Evolutionary conservation across 2,329 filamentous ascomycete species (phyloP).

Genomic region (Knufia petricola): DNA sequence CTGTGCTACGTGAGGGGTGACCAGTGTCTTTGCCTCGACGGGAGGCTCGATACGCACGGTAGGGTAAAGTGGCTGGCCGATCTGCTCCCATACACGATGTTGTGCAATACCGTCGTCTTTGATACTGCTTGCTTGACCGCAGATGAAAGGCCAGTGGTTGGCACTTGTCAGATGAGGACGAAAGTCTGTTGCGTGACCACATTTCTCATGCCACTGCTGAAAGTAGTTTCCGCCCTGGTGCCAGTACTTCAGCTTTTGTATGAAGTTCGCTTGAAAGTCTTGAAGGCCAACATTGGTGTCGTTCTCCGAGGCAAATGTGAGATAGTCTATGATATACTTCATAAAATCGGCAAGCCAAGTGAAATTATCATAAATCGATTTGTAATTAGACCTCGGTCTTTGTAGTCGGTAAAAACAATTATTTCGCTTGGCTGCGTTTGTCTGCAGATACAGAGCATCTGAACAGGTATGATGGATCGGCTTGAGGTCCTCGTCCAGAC

Average conservation of each 20-base stretch:
- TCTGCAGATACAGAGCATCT: slow-evolving; percentile 53
- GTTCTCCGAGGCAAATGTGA: slow-evolving; percentile 26
- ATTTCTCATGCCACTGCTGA: slow-evolving; percentile 45
- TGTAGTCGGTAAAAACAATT: slow-evolving; percentile 56
- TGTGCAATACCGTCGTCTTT: slow-evolving; percentile 26
- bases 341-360: slow-evolving; percentile 61
- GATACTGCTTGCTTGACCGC: slow-evolving; percentile 52
- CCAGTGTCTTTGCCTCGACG: slow-evolving; percentile 43
- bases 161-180: slow-evolving; percentile 51
- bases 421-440: slow-evolving; percentile 23
- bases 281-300: slow-evolving; percentile 38
- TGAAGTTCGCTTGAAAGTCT: slow-evolving; percentile 51
- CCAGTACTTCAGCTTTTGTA: slow-evolving; percentile 11
- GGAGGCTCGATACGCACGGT: slow-evolving; percentile 26
- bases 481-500: slow-evolving; percentile 32
- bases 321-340: slow-evolving; percentile 64
- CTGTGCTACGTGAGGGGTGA: slow-evolving; percentile 59
- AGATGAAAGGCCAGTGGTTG: slow-evolving; percentile 45
- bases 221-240: slow-evolving; percentile 41
- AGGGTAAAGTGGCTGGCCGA: slow-evolving; percentile 28
- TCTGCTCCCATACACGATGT: slow-evolving; percentile 48
- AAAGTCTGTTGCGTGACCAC: slow-evolving; percentile 47
- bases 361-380: slow-evolving; percentile 53
- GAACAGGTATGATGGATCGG: slow-evolving; percentile 28
- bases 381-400: slow-evolving; percentile 51